Evolutionary conservation across 2,329 filamentous ascomycete genomes (phyloP).

Genomic region (Epichloe sibirici): DNA sequence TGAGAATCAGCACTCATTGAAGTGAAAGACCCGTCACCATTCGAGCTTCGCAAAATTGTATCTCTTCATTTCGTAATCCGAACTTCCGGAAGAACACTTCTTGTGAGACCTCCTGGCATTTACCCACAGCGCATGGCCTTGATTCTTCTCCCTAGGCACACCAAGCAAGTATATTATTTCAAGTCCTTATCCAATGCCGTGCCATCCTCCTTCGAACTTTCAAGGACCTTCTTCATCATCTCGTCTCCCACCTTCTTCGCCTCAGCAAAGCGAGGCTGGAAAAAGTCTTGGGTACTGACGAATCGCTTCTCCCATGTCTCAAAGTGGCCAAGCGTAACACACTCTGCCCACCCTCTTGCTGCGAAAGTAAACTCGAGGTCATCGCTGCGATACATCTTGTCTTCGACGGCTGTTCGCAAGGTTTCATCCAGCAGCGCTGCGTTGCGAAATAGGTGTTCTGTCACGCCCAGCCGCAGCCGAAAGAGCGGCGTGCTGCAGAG

Average conservation of each 20-base stretch:
- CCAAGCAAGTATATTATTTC: too few species aligned
- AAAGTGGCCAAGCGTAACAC: constrained; percentile 82
- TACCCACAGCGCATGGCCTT: not conserved
- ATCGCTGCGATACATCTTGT: constrained; percentile 86
- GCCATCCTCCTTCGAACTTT: constrained; percentile 47
- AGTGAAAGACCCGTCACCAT: too few species aligned
- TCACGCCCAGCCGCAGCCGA: constrained; percentile 92
- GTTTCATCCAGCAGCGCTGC: constrained; percentile 69
- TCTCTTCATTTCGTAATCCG: too few species aligned
- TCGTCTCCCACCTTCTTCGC: constrained; percentile 82
- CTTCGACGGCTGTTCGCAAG: constrained; percentile 73
- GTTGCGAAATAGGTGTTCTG: constrained; percentile 88
- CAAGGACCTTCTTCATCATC: constrained; percentile 93
- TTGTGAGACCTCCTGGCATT: too few species aligned
- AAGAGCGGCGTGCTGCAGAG: constrained; percentile 97
- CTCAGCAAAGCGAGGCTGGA: constrained; percentile 78
- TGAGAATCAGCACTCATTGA: too few species aligned
- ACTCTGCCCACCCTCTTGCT: constrained; percentile 89
- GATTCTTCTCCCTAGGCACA: not conserved
- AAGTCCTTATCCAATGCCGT: too few species aligned
- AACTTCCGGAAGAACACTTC: too few species aligned
- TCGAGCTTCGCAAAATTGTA: too few species aligned
- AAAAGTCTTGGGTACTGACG: constrained; percentile 80
- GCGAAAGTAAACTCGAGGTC: constrained; percentile 98
- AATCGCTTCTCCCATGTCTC: constrained; percentile 89